Evolutionary conservation across 257 asterid species (phyloP), one percentile per base, ranked within the genome.

Genomic region (Hygrophila difformis): DNA sequence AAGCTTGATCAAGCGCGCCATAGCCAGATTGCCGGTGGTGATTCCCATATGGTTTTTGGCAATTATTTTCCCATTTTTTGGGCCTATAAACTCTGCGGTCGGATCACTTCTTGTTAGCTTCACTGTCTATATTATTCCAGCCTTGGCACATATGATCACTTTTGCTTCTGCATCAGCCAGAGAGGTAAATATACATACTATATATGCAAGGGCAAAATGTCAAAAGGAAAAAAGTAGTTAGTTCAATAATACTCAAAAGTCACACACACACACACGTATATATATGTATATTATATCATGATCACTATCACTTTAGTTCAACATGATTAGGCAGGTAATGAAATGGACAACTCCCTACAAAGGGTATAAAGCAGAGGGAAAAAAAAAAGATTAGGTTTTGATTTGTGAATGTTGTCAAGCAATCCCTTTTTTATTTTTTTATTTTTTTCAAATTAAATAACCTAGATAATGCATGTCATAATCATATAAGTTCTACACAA

Each of bases 51-150:
- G 95, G 95, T 84, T 84, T 49, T 43, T 84, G 4, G 95, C 95
- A 1, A 84, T 84, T 36, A 58, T 84, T 22, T 84, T 84, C 52
- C 95, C 95, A 1, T 84, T 84, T 45, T 84, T 84, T 24, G 95
- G 95, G 2, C 95, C 95, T 0, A 84, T 84, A 47, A 84, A 84
- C 49, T 84, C 95, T 19, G 57, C 93, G 0, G 95, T 84, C 53
- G 95, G 95, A 66, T 84, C 95, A 20, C 85, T 84, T 26, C 89
- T 84, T 17, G 95, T 84, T 56, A 84, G 93, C 84, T 80, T 84
- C 76, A 84, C 95, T 0, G 95, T 84, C 37, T 84, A 84, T 84
- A 84, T 84, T 21, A 80, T 84, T 35, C 95, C 95, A 16, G 89
- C 95, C 56, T 20, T 84, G 66, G 95, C 95, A 19, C 89, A 84